phyloP scores from a whole-genome alignment of 179 eudicot species.

The Beta macrorhiza region DNA sequence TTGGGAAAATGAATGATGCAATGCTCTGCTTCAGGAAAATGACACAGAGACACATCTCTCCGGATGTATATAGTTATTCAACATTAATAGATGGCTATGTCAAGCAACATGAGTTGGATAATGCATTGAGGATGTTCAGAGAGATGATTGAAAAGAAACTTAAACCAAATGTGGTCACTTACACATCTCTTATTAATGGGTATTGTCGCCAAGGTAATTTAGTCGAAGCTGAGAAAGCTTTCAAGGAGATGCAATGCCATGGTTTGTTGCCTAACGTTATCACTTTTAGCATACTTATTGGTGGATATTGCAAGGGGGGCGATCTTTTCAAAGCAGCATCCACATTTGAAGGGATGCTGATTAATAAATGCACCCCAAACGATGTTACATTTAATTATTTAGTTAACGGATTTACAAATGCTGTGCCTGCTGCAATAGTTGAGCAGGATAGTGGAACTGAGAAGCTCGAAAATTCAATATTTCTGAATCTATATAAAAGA shows the following conservation, averaged over 20 bases:
- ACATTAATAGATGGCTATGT: conserved; percentile 78
- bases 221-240: conserved; percentile 49
- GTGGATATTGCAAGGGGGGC: conserved; percentile 71
- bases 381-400: conserved; percentile 69
- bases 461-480: conserved; percentile 31
- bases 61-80: conserved; percentile 81
- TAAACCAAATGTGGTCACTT: conserved; percentile 79
- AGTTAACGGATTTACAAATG: conserved; percentile 66
- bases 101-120: conserved; percentile 62
- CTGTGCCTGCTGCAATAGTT: conserved; percentile 12
- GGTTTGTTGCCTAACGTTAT: conserved; percentile 77
- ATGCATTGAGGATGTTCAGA: conserved; percentile 53
- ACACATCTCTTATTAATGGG: conserved; percentile 79
- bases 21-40: conserved; percentile 54
- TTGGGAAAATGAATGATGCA: conserved; percentile 74
- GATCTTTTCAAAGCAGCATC: conserved; percentile 60
- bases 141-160: conserved; percentile 54
- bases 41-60: conserved; percentile 38
- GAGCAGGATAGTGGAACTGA: conserved; percentile 32
- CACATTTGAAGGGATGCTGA: conserved; percentile 67
- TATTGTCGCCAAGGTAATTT: conserved; percentile 56
- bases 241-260: conserved; percentile 56
- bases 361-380: conserved; percentile 64
- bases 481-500: conserved; percentile 42
- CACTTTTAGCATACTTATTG: conserved; percentile 71